phyloP scores from a whole-genome alignment of 2,329 filamentous ascomycete species.

The Huntiella abstrusa region DNA sequence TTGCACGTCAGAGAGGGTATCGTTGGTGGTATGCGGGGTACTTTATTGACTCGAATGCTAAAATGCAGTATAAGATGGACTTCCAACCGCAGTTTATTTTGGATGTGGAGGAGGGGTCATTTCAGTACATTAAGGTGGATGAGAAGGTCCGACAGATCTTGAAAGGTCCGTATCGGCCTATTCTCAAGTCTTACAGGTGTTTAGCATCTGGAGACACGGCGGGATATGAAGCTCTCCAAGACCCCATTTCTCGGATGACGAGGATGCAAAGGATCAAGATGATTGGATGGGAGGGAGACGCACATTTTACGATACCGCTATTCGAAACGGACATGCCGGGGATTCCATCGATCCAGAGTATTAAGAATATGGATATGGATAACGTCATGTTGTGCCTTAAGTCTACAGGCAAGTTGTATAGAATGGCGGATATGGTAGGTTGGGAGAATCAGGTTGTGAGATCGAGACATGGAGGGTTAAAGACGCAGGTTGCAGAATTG shows the following conservation, averaged over 20 bases:
- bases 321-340: conserved; percentile 50
- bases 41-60: conserved; percentile 63
- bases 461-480: conserved; percentile 30
- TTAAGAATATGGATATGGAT: conserved; percentile 38
- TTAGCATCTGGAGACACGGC: conserved; percentile 6
- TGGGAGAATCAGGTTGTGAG: conserved; percentile 37
- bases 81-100: conserved; percentile 58
- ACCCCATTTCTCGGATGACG: conserved; percentile 4
- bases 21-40: conserved; percentile 64
- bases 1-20: conserved; percentile 52
- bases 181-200: not conserved
- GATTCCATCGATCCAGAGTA: conserved; percentile 33
- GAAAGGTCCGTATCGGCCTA: not conserved
- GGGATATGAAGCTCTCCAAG: conserved; percentile 13
- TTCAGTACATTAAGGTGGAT: conserved; percentile 43
- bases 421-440: conserved; percentile 31
- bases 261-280: not conserved
- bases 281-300: not conserved
- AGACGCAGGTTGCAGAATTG: conserved; percentile 46
- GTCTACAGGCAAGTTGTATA: conserved; percentile 20
- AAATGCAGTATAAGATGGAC: conserved; percentile 75
- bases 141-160: conserved; percentile 13
- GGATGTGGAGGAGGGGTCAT: conserved; percentile 37
- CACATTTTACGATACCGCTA: conserved; percentile 20
- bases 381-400: conserved; percentile 35